Percentiles rank a stretch among this genome's conserved stretches.
These are phyloP conservation scores for Agaricus subrufescens DNA, from an alignment of 768 basidiomycete genomes.

Conservation along the genomic window DNA sequence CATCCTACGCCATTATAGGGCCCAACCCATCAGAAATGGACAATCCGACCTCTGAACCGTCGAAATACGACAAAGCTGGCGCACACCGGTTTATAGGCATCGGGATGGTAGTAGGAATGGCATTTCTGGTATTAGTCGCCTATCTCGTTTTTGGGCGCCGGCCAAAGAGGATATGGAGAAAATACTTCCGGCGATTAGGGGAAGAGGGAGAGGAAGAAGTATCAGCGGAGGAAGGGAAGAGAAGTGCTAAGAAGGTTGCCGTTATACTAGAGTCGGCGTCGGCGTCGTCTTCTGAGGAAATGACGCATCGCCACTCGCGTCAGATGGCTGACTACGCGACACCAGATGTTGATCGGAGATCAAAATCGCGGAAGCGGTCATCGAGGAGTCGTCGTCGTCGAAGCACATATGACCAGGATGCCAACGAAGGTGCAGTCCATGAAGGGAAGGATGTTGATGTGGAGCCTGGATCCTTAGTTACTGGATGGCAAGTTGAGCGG, in stretches of 20 bases:
- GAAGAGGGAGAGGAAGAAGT: not conserved
- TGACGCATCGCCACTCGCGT: not conserved
- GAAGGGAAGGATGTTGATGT: not conserved
- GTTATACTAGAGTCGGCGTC: slow-evolving; percentile 6
- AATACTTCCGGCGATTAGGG: slow-evolving; percentile 12
- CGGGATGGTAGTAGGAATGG: slow-evolving; percentile 31
- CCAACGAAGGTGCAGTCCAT: not conserved
- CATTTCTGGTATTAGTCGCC: slow-evolving; percentile 27
- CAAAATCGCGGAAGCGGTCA: not conserved
- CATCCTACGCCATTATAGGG: slow-evolving; percentile 19
- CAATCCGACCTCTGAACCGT: slow-evolving; percentile 12
- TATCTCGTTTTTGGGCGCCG: slow-evolving; percentile 32
- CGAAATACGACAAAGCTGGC: slow-evolving; percentile 22
- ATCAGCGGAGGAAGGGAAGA: not conserved
- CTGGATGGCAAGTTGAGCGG: slow-evolving; percentile 23
- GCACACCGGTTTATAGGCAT: slow-evolving; percentile 42
- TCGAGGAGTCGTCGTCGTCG: slow-evolving; percentile 5
- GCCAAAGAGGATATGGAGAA: slow-evolving; percentile 24
- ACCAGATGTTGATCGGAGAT: not conserved
- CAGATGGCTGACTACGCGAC: not conserved
- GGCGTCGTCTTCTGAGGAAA: slow-evolving; percentile 3
- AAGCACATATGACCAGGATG: not conserved
- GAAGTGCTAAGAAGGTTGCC: not conserved
- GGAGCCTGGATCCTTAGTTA: not conserved
- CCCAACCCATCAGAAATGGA: slow-evolving; percentile 19